Evolutionary conservation across 2,329 filamentous ascomycete species (phyloP), one percentile per base, ranked within the genome.

Genomic region (Ampelomyces quisqualis): DNA sequence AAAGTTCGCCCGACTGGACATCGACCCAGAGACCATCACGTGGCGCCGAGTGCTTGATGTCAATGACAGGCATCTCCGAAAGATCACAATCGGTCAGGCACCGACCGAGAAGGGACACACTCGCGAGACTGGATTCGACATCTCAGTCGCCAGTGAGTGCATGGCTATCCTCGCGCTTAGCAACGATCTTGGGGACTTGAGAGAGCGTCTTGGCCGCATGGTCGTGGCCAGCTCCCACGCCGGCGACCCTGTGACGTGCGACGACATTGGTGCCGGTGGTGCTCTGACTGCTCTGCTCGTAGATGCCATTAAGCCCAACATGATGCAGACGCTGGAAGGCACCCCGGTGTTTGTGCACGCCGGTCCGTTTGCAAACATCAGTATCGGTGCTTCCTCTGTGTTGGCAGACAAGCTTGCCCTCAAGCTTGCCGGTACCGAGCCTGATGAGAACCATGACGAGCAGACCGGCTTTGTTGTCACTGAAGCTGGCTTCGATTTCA

Each of bases 401-500:
- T 78, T 98, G 43, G 91, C 93, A 11, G 93, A 97, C 69, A 94
- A 90, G 73, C 82, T 98, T 67, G 93, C 93, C 1, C 77, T 98
- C 52, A 98, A 98, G 78, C 84, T 98, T 51, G 87, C 90, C 4
- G 93, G 93, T 62, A 96, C 91, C 2, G 93, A 98, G 71, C 79
- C 84, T 5, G 91, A 95, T 53, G 93, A 97, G 74, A 81, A 94
- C 58, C 81, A 90, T 62, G 76, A 82, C 35, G 76, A 84, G 56
- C 91, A 93, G 77, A 81, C 87, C 20, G 93, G 93, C 7, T 97
- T 93, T 60, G 91, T 96, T 15, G 84, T 98, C 24, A 98, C 93
- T 2, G 93, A 98, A 71, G 91, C 93, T 38, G 93, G 93, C 7
- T 98, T 98, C 70, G 93, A 98, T 72, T 98, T 98, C 74, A 97